A percentile compares a stretch with the other conserved stretches of the same genome.
Conservation (phyloP, 179 eudicot species). For the Kewa caespitosa region DNA sequence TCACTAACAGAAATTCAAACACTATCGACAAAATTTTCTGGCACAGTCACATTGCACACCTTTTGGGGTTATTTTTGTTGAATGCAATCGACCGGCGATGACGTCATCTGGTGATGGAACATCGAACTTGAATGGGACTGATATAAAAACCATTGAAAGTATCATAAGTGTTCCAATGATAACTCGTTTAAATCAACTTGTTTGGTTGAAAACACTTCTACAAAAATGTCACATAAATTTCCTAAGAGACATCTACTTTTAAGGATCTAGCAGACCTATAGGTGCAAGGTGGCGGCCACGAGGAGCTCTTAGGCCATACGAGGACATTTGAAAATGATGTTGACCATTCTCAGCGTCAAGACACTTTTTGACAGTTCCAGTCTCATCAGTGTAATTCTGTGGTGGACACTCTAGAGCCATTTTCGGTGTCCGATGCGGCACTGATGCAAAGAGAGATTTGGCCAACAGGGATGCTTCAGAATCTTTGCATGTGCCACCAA, state of each 20-base stretch:
- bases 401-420: slow-evolving; percentile 42
- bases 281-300: slow-evolving; percentile 31
- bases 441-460: slow-evolving; percentile 86
- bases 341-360: slow-evolving; percentile 39
- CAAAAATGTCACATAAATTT: not conserved
- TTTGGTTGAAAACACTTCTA: slow-evolving; percentile 6
- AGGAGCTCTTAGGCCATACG: slow-evolving; percentile 42
- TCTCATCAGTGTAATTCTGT: slow-evolving; percentile 40
- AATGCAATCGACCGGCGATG: slow-evolving; percentile 54
- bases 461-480: slow-evolving; percentile 89
- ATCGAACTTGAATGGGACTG: slow-evolving; percentile 93
- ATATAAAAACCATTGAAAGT: slow-evolving; percentile 25
- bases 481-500: slow-evolving; percentile 68
- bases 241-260: slow-evolving; percentile 18
- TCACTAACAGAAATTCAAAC: not conserved
- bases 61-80: slow-evolving; percentile 43
- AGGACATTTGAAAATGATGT: slow-evolving; percentile 41
- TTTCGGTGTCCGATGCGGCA: slow-evolving; percentile 43
- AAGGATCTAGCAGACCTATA: slow-evolving; percentile 61
- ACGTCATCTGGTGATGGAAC: slow-evolving; percentile 84
- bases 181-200: slow-evolving; percentile 1
- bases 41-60: slow-evolving; percentile 40
- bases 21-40: not conserved
- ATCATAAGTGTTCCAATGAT: slow-evolving; percentile 17
- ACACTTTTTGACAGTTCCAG: slow-evolving; percentile 44